Evolutionary conservation across 805 yeast species (phyloP).

Genomic region (Yamadazyma ubonensis): DNA sequence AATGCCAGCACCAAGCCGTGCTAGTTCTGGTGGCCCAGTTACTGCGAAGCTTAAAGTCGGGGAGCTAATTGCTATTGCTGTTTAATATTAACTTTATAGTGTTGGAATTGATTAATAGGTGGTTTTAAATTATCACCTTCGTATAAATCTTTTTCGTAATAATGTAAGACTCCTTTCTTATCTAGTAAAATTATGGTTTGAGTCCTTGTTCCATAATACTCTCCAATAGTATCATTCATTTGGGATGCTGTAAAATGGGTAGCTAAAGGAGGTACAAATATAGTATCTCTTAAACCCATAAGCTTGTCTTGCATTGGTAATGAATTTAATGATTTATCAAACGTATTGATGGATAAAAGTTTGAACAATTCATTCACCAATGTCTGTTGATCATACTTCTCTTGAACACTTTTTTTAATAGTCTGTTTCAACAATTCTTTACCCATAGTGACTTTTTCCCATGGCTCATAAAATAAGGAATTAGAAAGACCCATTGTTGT

Average conservation of each 20-base stretch:
- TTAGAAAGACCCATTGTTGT: conserved; percentile 62
- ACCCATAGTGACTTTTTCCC: conserved; percentile 73
- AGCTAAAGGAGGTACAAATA: conserved; percentile 70
- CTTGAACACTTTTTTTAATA: conserved; percentile 19
- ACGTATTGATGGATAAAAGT: conserved; percentile 48
- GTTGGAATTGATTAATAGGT: background rate
- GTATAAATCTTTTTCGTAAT: conserved; percentile 62
- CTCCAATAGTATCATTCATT: conserved; percentile 36
- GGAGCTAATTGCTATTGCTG: conserved; percentile 14
- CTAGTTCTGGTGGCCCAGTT: too few relatives aligned
- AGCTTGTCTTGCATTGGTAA: conserved; percentile 24
- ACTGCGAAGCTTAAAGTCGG: conserved; percentile 2
- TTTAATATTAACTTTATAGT: conserved; percentile 3
- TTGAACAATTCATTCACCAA: conserved; percentile 53
- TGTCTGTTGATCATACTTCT: conserved; percentile 28
- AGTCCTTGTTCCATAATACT: conserved; percentile 81
- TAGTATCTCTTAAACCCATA: conserved; percentile 50
- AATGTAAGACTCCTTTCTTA: conserved; percentile 49
- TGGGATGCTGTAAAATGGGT: conserved; percentile 15
- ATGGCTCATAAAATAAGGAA: conserved; percentile 62
- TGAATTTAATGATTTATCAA: conserved; percentile 20
- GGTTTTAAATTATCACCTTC: conserved; percentile 10
- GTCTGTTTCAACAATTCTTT: conserved; percentile 22
- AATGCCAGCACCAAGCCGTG: too few relatives aligned
- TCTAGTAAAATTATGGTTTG: conserved; percentile 73